Evolutionary conservation across 73 alveolate species (phyloP).

Genomic region (Tetrahymena thermophila): DNA sequence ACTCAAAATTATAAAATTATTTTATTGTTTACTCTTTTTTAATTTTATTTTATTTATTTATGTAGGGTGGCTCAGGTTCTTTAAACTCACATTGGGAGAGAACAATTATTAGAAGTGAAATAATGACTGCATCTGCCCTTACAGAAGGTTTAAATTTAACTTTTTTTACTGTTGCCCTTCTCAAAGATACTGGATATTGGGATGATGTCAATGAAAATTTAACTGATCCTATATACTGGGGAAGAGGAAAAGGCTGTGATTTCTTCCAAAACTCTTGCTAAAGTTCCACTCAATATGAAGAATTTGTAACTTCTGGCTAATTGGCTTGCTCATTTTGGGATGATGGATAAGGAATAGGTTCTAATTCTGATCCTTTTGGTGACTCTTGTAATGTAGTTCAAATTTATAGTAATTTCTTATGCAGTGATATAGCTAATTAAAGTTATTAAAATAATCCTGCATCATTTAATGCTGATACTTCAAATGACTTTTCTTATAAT

Average conservation of each 20-base stretch:
- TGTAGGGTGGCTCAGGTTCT: background rate
- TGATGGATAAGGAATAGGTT: background rate
- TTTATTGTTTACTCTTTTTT: background rate
- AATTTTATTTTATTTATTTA: no score
- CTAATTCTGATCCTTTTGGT: background rate
- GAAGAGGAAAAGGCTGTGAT: background rate
- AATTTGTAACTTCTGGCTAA: background rate
- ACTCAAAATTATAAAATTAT: no score
- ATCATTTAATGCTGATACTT: background rate
- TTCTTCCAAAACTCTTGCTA: background rate
- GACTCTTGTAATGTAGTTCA: background rate
- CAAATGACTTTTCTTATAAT: background rate
- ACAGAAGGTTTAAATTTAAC: background rate
- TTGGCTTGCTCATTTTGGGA: background rate
- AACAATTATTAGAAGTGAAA: background rate
- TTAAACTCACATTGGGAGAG: background rate
- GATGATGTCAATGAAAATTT: background rate
- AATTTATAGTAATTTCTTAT: background rate
- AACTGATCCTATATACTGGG: background rate
- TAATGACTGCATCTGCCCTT: background rate
- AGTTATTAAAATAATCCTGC: background rate
- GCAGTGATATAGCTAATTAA: background rate
- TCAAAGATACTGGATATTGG: background rate
- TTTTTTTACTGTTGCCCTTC: background rate
- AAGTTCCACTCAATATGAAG: background rate